Evolutionary conservation across 2,329 filamentous ascomycete genomes (phyloP).

Genomic region (Sarocladium brachiariae): DNA sequence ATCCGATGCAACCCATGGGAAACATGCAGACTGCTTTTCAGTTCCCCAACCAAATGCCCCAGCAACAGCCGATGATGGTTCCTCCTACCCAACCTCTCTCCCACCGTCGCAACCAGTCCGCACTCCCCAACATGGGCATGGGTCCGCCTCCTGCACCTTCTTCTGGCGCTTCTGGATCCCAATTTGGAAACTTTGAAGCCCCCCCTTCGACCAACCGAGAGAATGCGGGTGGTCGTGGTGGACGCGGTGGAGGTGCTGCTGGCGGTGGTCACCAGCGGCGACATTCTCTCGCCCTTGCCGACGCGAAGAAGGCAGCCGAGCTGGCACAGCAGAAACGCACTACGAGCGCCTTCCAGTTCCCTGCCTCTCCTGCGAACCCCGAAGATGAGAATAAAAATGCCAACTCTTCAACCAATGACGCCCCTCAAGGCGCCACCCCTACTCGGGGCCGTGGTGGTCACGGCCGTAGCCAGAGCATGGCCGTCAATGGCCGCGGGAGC

Average conservation of each 20-base stretch:
- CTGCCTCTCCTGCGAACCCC: conserved; percentile 57
- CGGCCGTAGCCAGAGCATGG: conserved; percentile 87
- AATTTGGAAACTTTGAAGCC: conserved; percentile 73
- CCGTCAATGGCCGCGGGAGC: conserved; percentile 64
- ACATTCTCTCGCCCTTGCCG: conserved; percentile 88
- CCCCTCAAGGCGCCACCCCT: conserved; percentile 34
- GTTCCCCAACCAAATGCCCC: conserved; percentile 68
- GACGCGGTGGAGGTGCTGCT: conserved; percentile 61
- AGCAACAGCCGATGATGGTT: conserved; percentile 63
- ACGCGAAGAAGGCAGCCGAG: conserved; percentile 96
- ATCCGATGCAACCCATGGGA: conserved; percentile 72
- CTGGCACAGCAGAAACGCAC: conserved; percentile 94
- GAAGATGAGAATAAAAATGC: conserved; percentile 38
- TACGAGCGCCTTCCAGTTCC: conserved; percentile 91
- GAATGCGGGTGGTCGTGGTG: conserved; percentile 52
- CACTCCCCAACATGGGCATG: conserved; percentile 86
- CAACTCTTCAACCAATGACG: conserved; percentile 25
- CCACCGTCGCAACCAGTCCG: conserved; percentile 97
- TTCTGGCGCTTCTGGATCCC: conserved; percentile 73
- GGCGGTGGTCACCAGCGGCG: conserved; percentile 81
- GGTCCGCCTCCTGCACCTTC: conserved; percentile 86
- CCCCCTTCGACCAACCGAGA: conserved; percentile 29
- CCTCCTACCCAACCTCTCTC: conserved; percentile 70
- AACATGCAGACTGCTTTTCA: conserved; percentile 82
- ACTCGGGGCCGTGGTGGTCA: conserved; percentile 55